Evolutionary conservation across 352 stramenopile species (phyloP).

Genomic region (Phytophthora hibernalis): DNA sequence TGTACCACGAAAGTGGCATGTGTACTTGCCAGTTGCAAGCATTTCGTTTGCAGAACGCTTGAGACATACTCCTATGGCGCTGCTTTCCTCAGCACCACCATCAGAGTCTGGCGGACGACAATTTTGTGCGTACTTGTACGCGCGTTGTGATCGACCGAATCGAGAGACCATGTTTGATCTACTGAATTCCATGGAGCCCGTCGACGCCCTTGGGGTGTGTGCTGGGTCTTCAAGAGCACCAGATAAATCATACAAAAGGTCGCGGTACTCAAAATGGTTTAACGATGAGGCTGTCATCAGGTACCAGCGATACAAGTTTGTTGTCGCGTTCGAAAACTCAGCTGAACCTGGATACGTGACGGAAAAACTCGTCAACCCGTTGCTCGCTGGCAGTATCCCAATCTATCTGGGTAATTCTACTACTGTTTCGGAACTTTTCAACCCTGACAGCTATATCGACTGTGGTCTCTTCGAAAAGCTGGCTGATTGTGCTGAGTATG

Average conservation of each 20-base stretch:
- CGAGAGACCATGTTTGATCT: constrained; percentile 60
- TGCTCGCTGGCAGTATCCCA: constrained; percentile 61
- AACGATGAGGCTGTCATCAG: constrained; percentile 45
- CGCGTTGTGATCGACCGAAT: constrained; percentile 47
- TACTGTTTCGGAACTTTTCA: constrained; percentile 49
- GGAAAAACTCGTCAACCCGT: constrained; percentile 68
- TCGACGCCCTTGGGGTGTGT: constrained; percentile 58
- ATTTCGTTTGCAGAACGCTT: constrained; percentile 49
- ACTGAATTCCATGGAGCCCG: constrained; percentile 44
- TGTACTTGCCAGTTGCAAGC: constrained; percentile 43
- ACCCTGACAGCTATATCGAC: constrained; percentile 58
- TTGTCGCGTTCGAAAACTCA: constrained; percentile 72
- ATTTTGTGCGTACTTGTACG: constrained; percentile 65
- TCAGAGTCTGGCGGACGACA: constrained; percentile 2
- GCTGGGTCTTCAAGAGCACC: constrained; percentile 23
- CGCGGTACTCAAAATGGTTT: constrained; percentile 32
- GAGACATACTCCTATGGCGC: constrained; percentile 27
- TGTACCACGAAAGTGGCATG: constrained; percentile 15
- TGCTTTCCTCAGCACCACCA: constrained; percentile 26
- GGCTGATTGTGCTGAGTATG: constrained; percentile 41
- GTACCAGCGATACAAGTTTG: constrained; percentile 45
- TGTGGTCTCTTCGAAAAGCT: constrained; percentile 50
- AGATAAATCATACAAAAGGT: constrained; percentile 8
- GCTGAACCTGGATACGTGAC: constrained; percentile 57
- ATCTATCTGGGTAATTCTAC: constrained; percentile 64